phyloP scores from a whole-genome alignment of 2,329 filamentous ascomycete species.

The Alternaria arborescens region DNA sequence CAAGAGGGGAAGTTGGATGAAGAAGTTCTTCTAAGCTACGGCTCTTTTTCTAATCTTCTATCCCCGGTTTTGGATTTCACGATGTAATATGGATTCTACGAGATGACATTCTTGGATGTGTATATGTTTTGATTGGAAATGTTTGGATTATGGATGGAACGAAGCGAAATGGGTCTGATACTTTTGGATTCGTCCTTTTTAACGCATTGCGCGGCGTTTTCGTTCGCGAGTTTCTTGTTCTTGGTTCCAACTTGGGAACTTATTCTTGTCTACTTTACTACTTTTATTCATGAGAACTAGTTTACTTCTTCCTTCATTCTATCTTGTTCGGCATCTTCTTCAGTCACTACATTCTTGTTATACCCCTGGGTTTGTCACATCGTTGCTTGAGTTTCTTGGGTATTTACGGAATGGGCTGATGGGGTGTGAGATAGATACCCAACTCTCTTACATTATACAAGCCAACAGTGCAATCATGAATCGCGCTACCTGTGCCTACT shows the following conservation, averaged over 20 bases:
- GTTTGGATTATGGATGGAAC: not conserved
- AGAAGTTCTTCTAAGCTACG: slow-evolving; percentile 52
- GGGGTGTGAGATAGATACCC: slow-evolving; percentile 24
- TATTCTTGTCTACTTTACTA: not conserved
- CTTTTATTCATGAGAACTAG: slow-evolving; percentile 3
- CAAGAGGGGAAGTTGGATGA: slow-evolving; percentile 58
- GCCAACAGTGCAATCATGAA: not conserved
- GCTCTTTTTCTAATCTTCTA: not conserved
- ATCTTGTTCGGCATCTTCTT: not conserved
- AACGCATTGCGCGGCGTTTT: slow-evolving; percentile 5
- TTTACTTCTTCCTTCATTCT: slow-evolving; percentile 1
- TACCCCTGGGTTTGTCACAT: slow-evolving; percentile 10
- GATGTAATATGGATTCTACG: not conserved
- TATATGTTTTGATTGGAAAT: slow-evolving; percentile 1
- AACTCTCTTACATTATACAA: slow-evolving; percentile 6
- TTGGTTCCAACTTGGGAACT: not conserved
- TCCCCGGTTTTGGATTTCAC: not conserved
- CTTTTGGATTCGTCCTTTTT: not conserved
- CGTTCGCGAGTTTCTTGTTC: not conserved
- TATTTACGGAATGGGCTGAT: slow-evolving; percentile 1
- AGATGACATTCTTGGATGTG: not conserved
- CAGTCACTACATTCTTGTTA: slow-evolving; percentile 5
- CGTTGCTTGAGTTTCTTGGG: slow-evolving; percentile 1
- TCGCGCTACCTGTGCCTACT: not conserved
- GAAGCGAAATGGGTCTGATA: not conserved